Evolutionary conservation across 352 stramenopile species (phyloP), one percentile per base, ranked within the genome.

Genomic region (Pythium brachiatum): DNA sequence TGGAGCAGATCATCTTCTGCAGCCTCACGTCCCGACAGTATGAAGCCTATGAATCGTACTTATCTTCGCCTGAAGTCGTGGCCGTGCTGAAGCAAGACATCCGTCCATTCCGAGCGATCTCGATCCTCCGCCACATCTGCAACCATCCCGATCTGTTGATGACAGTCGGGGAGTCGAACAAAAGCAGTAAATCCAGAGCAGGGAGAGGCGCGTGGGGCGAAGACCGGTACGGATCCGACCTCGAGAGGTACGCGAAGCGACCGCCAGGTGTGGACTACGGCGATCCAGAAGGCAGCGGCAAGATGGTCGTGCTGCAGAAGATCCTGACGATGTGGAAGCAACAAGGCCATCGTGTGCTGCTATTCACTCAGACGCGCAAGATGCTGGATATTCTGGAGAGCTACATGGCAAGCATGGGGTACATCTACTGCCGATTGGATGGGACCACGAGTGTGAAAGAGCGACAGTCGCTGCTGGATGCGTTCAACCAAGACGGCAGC

Each of bases 1-100:
- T 97, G 62, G 97, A 99, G 68, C 96, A 99, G 66, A 97, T 99
- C 12, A 70, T 99, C 16, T 99, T 99, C 64, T 99, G 97, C 68
- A 80, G 80, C 6, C 79, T 99, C 13, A 97, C 94, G 1, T 57
- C 74, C 15, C 75, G 81, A 7, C 97, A 99, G 66, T 76, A 84
- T 43, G 69, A 78, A 9, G 67, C 97, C 2, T 99, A 99, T 73
- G 78, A 94, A 63, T 68, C 85, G 13, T 98, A 97, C 61, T 65
- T 99, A 16, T 70, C 72, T 16, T 98, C 94, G n/a, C 71, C 94
- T 50, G 89, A 98, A 38, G 93, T 99, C 6, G 81, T 83, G n/a
- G 79, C 78, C n/a, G 92, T 99, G 21, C 62, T 98, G 25, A 72
- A 61, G 0, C 76, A 86, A 36, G 83, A 92, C 21, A 84, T 89